phyloP scores from a whole-genome alignment of 345 rosid species.

The Eutrema japonicum region DNA sequence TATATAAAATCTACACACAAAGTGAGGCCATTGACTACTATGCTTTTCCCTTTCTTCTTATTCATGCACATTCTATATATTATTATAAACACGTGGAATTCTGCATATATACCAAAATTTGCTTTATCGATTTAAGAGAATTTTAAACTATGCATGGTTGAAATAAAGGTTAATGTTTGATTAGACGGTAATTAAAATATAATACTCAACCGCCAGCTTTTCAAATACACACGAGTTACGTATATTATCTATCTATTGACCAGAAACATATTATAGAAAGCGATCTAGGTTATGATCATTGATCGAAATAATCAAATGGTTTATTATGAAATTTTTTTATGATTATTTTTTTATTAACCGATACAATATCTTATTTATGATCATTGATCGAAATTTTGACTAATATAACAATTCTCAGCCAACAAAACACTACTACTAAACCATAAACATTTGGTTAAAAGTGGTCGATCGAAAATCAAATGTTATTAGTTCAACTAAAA shows the following conservation, averaged over 20 bases:
- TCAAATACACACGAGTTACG: slow-evolving; percentile 39
- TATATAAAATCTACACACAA: slow-evolving; percentile 14
- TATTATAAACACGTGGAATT: slow-evolving; percentile 26
- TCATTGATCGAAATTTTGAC: too few species aligned
- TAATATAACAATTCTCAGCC: too few species aligned
- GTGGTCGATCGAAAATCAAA: too few species aligned
- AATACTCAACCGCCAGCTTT: slow-evolving; percentile 17
- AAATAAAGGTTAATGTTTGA: slow-evolving; percentile 15
- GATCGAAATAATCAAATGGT: slow-evolving; percentile 1
- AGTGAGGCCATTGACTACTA: slow-evolving; percentile 32
- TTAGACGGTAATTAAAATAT: slow-evolving; percentile 22
- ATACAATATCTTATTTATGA: neutral
- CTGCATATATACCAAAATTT: slow-evolving; percentile 12
- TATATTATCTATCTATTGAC: slow-evolving; percentile 32
- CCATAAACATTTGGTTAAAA: too few species aligned
- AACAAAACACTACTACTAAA: too few species aligned
- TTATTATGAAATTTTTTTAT: neutral
- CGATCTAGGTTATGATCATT: slow-evolving; percentile 2
- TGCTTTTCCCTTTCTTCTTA: slow-evolving; percentile 32
- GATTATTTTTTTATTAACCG: neutral
- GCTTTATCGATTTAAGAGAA: slow-evolving; percentile 20
- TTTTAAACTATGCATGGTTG: slow-evolving; percentile 1
- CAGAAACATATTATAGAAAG: slow-evolving; percentile 13
- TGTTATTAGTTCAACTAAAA: too few species aligned
- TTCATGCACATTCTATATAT: slow-evolving; percentile 28